Percentiles rank a stretch among this genome's conserved stretches.
phyloP scores from a whole-genome alignment of 305 asterid genomes.

The Fraxinus platypoda region DNA sequence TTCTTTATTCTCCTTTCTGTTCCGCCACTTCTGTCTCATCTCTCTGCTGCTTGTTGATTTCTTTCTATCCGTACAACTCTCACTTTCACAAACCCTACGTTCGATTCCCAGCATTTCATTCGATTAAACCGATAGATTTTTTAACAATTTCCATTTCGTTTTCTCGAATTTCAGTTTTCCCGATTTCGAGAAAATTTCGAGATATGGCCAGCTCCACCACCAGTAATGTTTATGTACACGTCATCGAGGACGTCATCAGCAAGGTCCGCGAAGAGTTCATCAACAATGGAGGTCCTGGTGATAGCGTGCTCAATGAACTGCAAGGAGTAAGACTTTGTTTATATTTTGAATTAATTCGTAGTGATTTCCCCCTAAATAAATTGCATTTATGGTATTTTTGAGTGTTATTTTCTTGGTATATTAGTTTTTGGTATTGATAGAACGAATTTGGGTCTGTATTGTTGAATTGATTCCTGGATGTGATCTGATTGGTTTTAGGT shows the following conservation, averaged over 20 bases:
- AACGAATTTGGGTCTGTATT: slow-evolving; percentile 3
- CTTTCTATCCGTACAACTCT: slow-evolving; percentile 13
- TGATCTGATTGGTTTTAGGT: slow-evolving; percentile 17
- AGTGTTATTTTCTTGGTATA: slow-evolving; percentile 20
- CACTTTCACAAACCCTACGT: slow-evolving; percentile 34
- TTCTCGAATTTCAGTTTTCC: slow-evolving; percentile 2
- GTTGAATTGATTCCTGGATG: slow-evolving; percentile 3
- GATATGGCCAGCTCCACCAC: slow-evolving; percentile 73
- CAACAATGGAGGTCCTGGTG: slow-evolving; percentile 83
- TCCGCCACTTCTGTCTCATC: slow-evolving; percentile 47
- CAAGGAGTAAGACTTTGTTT: slow-evolving; percentile 66
- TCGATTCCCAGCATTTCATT: slow-evolving; percentile 8
- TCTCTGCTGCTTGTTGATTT: neutral
- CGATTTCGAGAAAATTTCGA: slow-evolving; percentile 15
- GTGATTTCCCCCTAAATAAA: neutral
- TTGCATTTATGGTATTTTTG: slow-evolving; percentile 6
- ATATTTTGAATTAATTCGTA: neutral
- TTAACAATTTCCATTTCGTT: neutral
- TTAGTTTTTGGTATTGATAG: neutral
- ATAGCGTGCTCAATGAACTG: slow-evolving; percentile 73
- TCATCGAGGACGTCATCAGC: slow-evolving; percentile 89
- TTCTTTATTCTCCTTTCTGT: slow-evolving; percentile 51
- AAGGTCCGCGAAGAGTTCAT: slow-evolving; percentile 88
- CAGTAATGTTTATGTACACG: slow-evolving; percentile 74
- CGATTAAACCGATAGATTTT: neutral